These are phyloP conservation scores for Neostapfia colusana DNA, from an alignment of 176 grass and related monocot species.

Conservation along the genomic window DNA sequence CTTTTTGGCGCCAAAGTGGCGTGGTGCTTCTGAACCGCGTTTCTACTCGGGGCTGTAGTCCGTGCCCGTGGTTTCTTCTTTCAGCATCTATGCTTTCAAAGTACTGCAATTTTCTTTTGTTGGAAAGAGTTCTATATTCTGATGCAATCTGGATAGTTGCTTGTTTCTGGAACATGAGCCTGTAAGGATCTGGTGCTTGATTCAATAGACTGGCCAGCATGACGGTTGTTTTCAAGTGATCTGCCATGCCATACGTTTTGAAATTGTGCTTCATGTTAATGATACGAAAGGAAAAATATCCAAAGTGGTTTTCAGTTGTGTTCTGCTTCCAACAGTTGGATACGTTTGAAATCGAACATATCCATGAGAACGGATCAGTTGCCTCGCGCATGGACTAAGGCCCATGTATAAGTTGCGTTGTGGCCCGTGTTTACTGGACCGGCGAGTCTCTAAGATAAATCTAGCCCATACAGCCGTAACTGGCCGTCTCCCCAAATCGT, in stretches of 20 bases:
- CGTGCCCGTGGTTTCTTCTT: background rate
- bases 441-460: no score
- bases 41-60: constrained; percentile 14
- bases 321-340: background rate
- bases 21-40: background rate
- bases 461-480: no score
- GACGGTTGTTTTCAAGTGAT: background rate
- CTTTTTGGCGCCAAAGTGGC: background rate
- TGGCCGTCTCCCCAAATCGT: no score
- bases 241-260: background rate
- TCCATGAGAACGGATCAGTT: background rate
- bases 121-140: background rate
- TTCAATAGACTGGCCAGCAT: background rate
- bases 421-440: no score
- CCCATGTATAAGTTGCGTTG: no score
- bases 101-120: background rate
- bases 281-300: background rate
- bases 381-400: no score
- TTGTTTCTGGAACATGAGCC: background rate
- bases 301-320: background rate
- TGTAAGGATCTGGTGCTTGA: background rate
- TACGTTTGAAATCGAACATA: background rate
- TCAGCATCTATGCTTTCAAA: background rate
- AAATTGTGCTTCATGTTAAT: background rate
- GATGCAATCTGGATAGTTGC: background rate